Evolutionary conservation across 371 early-diverging fungal genomes (phyloP).

Genomic region (Lichtheimia ramosa): DNA sequence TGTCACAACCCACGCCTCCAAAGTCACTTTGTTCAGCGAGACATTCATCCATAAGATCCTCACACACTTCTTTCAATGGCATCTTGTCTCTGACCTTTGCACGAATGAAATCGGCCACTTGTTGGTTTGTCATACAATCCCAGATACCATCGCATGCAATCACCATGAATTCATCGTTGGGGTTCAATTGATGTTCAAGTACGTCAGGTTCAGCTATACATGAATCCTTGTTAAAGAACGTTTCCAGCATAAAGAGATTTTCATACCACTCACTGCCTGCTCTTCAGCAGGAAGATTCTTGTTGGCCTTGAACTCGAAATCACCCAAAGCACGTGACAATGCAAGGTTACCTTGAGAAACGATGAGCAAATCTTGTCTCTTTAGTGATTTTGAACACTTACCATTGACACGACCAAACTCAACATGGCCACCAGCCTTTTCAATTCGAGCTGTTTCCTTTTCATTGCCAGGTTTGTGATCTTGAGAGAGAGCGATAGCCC

Average conservation of each 20-base stretch:
- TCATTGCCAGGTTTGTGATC: slow-evolving; percentile 94
- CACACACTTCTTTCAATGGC: slow-evolving; percentile 70
- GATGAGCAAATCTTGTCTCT: not conserved
- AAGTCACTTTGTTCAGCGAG: slow-evolving; percentile 80
- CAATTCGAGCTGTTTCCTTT: slow-evolving; percentile 84
- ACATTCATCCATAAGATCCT: slow-evolving; percentile 89
- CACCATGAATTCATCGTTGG: slow-evolving; percentile 83
- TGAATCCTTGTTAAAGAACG: not conserved
- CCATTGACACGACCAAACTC: slow-evolving; percentile 97
- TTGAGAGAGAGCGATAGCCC: slow-evolving; percentile 73
- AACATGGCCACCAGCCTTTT: slow-evolving; percentile 90
- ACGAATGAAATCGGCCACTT: slow-evolving; percentile 83
- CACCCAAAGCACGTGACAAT: slow-evolving; percentile 94
- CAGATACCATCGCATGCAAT: slow-evolving; percentile 97
- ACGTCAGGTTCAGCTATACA: slow-evolving; percentile 75
- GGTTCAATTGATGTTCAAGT: slow-evolving; percentile 50
- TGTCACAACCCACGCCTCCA: slow-evolving; percentile 96
- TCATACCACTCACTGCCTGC: slow-evolving; percentile 86
- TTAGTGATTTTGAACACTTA: slow-evolving; percentile 15
- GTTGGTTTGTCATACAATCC: slow-evolving; percentile 93
- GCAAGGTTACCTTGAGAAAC: slow-evolving; percentile 75
- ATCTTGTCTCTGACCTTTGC: slow-evolving; percentile 56
- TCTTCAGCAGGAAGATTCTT: slow-evolving; percentile 72
- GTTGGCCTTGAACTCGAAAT: slow-evolving; percentile 93
- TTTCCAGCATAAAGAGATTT: too few species aligned